phyloP scores from a whole-genome alignment of 305 asterid species.

The Solanum chacoense region DNA sequence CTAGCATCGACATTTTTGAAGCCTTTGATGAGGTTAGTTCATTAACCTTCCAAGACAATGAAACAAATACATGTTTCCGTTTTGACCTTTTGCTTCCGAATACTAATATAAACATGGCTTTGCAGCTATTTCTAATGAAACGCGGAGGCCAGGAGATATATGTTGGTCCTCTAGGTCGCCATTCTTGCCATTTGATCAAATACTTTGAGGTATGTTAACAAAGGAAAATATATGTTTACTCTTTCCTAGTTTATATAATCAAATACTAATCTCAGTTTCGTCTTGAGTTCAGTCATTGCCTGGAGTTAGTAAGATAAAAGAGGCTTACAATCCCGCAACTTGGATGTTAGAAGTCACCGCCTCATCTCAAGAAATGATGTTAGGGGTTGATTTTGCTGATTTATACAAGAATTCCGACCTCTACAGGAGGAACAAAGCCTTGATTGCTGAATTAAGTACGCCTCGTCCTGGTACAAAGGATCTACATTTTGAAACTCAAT shows the following conservation, averaged over 20 bases:
- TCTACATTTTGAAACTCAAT: slow-evolving; percentile 19
- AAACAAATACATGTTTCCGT: not conserved
- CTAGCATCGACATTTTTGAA: slow-evolving; percentile 30
- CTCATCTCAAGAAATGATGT: slow-evolving; percentile 21
- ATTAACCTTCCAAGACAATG: not conserved
- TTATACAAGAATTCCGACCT: slow-evolving; percentile 23
- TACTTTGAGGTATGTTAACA: slow-evolving; percentile 35
- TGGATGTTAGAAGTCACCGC: slow-evolving; percentile 48
- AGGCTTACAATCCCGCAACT: slow-evolving; percentile 42
- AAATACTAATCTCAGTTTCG: not conserved
- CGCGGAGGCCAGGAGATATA: slow-evolving; percentile 64
- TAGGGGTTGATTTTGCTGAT: slow-evolving; percentile 24
- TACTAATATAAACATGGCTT: not conserved
- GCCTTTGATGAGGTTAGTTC: slow-evolving; percentile 23
- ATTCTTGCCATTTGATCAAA: slow-evolving; percentile 36
- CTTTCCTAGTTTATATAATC: no score
- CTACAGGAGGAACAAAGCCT: slow-evolving; percentile 28
- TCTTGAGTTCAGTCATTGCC: slow-evolving; percentile 11
- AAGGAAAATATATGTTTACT: not conserved
- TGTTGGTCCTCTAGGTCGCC: slow-evolving; percentile 54
- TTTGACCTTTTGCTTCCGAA: not conserved
- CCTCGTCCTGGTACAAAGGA: slow-evolving; percentile 24
- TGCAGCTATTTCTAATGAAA: slow-evolving; percentile 55
- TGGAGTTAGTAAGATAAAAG: slow-evolving; percentile 30
- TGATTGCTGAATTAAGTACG: slow-evolving; percentile 24